phyloP scores from a whole-genome alignment of 352 stramenopile genomes.

The Globisporangium carolinianum region DNA sequence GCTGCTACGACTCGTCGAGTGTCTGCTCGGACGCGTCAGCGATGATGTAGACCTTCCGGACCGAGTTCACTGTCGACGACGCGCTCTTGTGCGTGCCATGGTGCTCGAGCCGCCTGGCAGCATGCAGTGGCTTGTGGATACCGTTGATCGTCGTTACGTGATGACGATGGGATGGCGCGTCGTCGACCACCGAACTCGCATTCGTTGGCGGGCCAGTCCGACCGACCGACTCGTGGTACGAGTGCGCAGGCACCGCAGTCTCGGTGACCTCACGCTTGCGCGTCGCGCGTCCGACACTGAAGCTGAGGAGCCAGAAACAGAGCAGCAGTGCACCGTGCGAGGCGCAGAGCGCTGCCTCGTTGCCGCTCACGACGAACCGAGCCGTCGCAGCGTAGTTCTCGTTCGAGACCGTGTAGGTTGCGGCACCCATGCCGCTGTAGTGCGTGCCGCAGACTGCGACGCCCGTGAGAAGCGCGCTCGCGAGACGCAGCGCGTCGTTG shows the following conservation, averaged over 20 bases:
- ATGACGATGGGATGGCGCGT: no score
- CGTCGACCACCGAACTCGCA: no score
- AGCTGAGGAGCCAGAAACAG: slow-evolving; percentile 47
- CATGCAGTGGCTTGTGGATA: no score
- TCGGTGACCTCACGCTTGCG: not conserved
- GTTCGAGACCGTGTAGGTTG: slow-evolving; percentile 23
- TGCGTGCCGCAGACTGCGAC: slow-evolving; percentile 54
- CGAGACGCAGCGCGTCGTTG: slow-evolving; percentile 33
- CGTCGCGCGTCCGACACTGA: slow-evolving; percentile 4
- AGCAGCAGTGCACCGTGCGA: slow-evolving; percentile 36
- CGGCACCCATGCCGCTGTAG: slow-evolving; percentile 45
- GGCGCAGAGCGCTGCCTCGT: slow-evolving; percentile 24
- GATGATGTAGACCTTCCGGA: slow-evolving; percentile 4
- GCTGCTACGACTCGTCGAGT: not conserved
- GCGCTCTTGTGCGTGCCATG: not conserved
- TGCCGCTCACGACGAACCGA: slow-evolving; percentile 25
- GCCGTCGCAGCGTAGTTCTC: slow-evolving; percentile 17
- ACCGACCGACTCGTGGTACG: slow-evolving; percentile 4
- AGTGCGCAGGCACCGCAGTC: no score
- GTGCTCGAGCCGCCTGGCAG: no score
- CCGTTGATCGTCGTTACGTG: no score
- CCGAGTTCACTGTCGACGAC: not conserved
- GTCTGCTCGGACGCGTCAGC: slow-evolving; percentile 1
- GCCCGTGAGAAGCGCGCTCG: slow-evolving; percentile 52
- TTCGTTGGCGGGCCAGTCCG: no score